Conservation (phyloP, 495 filamentous ascomycete genomes). For the Penicillium simplicissimum region DNA sequence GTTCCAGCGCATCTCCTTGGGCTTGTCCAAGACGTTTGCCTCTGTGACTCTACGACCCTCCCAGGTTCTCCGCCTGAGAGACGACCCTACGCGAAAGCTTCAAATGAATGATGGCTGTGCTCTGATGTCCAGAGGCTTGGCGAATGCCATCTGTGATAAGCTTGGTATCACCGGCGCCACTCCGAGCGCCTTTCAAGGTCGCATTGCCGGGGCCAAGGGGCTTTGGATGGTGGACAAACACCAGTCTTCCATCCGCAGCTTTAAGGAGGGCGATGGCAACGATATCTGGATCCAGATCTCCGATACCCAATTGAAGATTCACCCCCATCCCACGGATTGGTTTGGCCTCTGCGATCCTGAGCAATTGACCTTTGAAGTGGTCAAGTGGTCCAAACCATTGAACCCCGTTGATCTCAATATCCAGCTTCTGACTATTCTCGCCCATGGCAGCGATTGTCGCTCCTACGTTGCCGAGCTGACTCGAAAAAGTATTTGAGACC, state of each 20-base stretch:
- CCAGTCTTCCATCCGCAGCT: constrained; percentile 16
- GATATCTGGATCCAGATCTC: constrained; percentile 75
- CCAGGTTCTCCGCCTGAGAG: constrained; percentile 40
- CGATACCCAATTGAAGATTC: constrained; percentile 79
- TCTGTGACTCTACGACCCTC: constrained; percentile 47
- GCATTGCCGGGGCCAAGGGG: constrained; percentile 85
- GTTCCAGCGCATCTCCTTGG: constrained; percentile 50
- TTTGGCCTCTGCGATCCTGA: constrained; percentile 39
- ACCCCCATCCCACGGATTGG: constrained; percentile 55
- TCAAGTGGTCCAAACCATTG: constrained; percentile 60
- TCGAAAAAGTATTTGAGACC: constrained; percentile 51
- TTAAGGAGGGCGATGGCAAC: constrained; percentile 30
- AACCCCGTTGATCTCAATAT: constrained; percentile 68
- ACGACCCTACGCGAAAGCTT: constrained; percentile 23
- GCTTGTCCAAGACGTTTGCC: constrained; percentile 46
- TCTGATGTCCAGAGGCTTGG: constrained; percentile 65
- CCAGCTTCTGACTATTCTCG: constrained; percentile 76
- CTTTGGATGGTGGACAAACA: constrained; percentile 76
- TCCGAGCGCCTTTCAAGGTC: constrained; percentile 76
- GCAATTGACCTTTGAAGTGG: constrained; percentile 73
- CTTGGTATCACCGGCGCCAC: constrained; percentile 59
- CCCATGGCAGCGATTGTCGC: constrained; percentile 61
- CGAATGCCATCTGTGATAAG: constrained; percentile 56
- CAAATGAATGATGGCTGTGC: constrained; percentile 87
- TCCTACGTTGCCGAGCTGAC: constrained; percentile 60